A percentile compares a stretch with the other conserved stretches of the same genome.
Evolutionary conservation across 345 rosid genomes (phyloP).

Genomic region (Angophora floribunda): DNA sequence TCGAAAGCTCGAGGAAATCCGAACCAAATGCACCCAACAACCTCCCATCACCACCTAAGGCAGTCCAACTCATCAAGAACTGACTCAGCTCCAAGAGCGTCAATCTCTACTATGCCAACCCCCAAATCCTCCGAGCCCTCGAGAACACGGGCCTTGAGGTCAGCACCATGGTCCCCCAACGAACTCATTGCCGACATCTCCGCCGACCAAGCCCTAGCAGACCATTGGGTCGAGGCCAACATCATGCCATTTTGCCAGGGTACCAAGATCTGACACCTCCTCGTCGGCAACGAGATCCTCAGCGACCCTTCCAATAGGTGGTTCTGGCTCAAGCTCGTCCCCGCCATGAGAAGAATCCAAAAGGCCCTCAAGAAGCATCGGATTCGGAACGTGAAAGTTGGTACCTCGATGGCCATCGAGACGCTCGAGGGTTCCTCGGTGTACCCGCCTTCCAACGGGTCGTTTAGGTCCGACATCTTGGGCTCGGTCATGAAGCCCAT

Average conservation of each 20-base stretch:
- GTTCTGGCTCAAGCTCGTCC: constrained; percentile 47
- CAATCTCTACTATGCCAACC: constrained; percentile 72
- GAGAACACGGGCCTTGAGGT: constrained; percentile 43
- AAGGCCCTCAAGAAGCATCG: constrained; percentile 23
- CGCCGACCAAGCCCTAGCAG: constrained; percentile 27
- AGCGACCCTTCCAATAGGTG: constrained; percentile 4
- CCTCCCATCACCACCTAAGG: constrained; percentile 41
- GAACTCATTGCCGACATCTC: constrained; percentile 41
- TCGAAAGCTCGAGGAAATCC: too few relatives aligned
- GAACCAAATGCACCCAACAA: too few relatives aligned
- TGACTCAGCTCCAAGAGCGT: constrained; percentile 44
- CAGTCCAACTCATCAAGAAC: constrained; percentile 32
- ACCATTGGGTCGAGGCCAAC: constrained; percentile 51
- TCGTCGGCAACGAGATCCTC: constrained; percentile 83
- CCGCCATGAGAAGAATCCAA: constrained; percentile 63
- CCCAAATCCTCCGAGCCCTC: constrained; percentile 48
- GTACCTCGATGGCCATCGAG: constrained; percentile 54
- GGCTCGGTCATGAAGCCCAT: constrained; percentile 48
- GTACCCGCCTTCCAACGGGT: constrained; percentile 78
- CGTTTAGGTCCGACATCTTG: constrained; percentile 61
- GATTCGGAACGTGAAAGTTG: constrained; percentile 52
- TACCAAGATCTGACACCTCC: constrained; percentile 75
- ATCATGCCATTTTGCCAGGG: constrained; percentile 31
- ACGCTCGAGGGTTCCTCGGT: constrained; percentile 34
- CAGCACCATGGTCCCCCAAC: constrained; percentile 69